Evolutionary conservation across 225 moss, liverwort and hornwort genomes (phyloP), one percentile per base, ranked within the genome.

Genomic region (Physcomitrium patens): DNA sequence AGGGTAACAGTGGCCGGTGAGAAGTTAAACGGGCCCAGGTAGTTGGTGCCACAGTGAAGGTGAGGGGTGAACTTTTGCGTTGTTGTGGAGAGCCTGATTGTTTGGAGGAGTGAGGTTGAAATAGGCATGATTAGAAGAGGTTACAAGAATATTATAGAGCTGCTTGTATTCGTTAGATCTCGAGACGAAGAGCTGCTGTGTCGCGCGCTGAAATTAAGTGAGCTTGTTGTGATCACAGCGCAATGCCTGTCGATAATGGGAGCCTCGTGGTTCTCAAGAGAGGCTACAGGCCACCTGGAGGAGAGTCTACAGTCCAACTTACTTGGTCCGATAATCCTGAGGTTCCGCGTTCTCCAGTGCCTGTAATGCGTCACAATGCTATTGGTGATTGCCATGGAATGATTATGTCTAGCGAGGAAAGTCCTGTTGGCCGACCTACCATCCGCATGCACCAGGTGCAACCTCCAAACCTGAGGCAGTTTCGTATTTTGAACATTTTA

Each of bases 301-400:
- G 85, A 22, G 85, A 82, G 74, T 85, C 85, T n/a, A 85, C 85
- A 8, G 81, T 85, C 11, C 72, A 82, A 72, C 85, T 85, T 43
- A 85, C 85, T 68, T 85, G 85, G 85, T 85, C 85, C n/a, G 84
- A 84, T 65, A 77, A 80, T 44, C 80, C 80, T n/a, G 85, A 85
- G 8, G 9, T 64, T 27, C 76, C 79, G n/a, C 85, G 85, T 55
- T 76, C 85, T 70, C 85, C 85, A 12, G 60, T 69, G 15, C 47
- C 76, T 24, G 24, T 24, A 47, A 82, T 82, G 82, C 91, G 97
- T 27, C 91, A 92, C 59, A 93, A 73, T 57, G 94, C 90, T 17
- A 91, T 90, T 12, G 94, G 93, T 79, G 94, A 94, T 83, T 94
- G 97, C 78, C 92, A 92, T 76, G 94, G 88, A 24, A 89, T 94